Conservation (phyloP, 2,329 filamentous ascomycete species). For the Calonectria multiphialidica region DNA sequence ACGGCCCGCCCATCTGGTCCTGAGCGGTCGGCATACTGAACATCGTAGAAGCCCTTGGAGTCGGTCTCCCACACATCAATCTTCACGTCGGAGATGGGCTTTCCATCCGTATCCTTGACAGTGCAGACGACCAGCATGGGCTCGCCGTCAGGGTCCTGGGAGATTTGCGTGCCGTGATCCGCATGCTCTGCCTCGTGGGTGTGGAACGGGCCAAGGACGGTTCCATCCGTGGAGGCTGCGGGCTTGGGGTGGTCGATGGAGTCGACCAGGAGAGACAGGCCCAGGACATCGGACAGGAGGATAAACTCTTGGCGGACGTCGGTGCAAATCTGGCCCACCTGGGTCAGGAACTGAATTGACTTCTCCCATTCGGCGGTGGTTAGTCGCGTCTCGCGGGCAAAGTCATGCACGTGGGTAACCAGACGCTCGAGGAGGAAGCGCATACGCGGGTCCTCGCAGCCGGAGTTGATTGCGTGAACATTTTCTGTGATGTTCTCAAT, state of each 20-base stretch:
- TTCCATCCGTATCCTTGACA: slow-evolving; percentile 71
- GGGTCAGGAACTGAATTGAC: slow-evolving; percentile 75
- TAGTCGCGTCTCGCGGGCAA: slow-evolving; percentile 79
- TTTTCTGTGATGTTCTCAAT: slow-evolving; percentile 82
- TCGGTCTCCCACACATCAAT: slow-evolving; percentile 88
- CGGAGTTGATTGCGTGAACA: slow-evolving; percentile 76
- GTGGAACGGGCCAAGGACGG: slow-evolving; percentile 83
- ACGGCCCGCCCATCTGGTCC: slow-evolving; percentile 49
- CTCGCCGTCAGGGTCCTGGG: slow-evolving; percentile 73
- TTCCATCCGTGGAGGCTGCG: slow-evolving; percentile 74
- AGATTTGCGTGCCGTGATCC: slow-evolving; percentile 68
- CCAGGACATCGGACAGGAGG: slow-evolving; percentile 80
- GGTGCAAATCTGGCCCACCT: slow-evolving; percentile 75
- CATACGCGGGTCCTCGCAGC: slow-evolving; percentile 70
- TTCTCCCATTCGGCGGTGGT: slow-evolving; percentile 80
- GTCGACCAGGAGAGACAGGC: slow-evolving; percentile 82
- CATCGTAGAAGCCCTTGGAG: slow-evolving; percentile 79
- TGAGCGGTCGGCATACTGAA: slow-evolving; percentile 73
- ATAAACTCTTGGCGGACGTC: slow-evolving; percentile 80
- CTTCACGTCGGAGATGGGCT: slow-evolving; percentile 71
- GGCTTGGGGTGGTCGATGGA: slow-evolving; percentile 84
- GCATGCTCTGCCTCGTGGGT: slow-evolving; percentile 74
- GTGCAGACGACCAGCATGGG: slow-evolving; percentile 76
- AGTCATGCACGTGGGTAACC: slow-evolving; percentile 80
- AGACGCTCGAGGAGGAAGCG: slow-evolving; percentile 78